phyloP scores from a whole-genome alignment of 148 eudicot species.

The Dianthus caryophyllus region DNA sequence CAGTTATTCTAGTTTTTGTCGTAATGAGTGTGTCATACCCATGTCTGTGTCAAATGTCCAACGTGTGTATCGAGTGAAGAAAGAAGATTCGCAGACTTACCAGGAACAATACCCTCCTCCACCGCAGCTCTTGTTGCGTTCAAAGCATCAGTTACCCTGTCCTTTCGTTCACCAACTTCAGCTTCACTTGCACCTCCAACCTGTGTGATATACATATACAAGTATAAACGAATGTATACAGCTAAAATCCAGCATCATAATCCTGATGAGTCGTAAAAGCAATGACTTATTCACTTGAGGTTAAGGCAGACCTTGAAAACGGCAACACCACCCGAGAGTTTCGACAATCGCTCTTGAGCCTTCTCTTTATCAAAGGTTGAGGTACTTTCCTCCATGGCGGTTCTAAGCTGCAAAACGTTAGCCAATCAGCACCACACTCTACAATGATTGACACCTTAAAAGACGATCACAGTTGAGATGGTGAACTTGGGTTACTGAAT shows the following conservation, averaged over 20 bases:
- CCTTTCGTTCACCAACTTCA: constrained; percentile 96
- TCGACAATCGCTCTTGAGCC: constrained; percentile 67
- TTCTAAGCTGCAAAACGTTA: constrained; percentile 52
- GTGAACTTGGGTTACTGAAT: background rate
- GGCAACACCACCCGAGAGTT: constrained; percentile 92
- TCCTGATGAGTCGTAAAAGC: constrained; percentile 1
- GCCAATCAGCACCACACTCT: constrained; percentile 15
- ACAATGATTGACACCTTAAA: background rate
- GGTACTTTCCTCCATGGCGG: constrained; percentile 60
- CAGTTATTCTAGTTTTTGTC: background rate
- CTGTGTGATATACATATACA: constrained; percentile 25
- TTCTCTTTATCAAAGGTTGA: constrained; percentile 91
- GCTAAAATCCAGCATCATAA: background rate
- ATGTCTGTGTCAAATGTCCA: no score
- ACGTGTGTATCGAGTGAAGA: background rate
- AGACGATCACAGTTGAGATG: background rate
- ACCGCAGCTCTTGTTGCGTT: constrained; percentile 97
- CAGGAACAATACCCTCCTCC: constrained; percentile 92
- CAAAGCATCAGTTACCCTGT: constrained; percentile 88
- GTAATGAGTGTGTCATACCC: no score
- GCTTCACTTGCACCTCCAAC: constrained; percentile 86
- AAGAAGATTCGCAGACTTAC: constrained; percentile 26
- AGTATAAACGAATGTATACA: background rate
- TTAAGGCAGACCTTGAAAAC: constrained; percentile 61
- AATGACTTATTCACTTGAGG: background rate